These are phyloP conservation scores for Scheffersomyces titani DNA, from an alignment of 1,139 yeast genomes.

Conservation along the genomic window DNA sequence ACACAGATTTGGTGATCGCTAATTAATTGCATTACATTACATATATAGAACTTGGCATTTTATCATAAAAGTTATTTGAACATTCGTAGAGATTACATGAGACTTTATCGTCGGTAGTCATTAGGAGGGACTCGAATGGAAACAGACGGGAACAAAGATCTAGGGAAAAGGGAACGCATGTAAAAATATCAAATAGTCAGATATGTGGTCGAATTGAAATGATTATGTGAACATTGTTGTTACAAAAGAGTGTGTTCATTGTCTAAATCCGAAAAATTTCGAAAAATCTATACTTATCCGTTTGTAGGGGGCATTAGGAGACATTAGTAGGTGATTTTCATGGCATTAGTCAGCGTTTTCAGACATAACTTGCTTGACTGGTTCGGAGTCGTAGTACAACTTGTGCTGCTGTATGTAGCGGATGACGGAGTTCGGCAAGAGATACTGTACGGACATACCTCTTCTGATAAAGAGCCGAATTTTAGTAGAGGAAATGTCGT, in stretches of 20 bases:
- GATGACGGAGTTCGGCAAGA: constrained; percentile 91
- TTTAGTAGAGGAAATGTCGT: constrained; percentile 93
- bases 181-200: background rate
- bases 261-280: background rate
- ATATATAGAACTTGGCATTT: background rate
- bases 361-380: constrained; percentile 86
- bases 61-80: background rate
- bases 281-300: constrained; percentile 1
- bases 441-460: constrained; percentile 95
- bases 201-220: background rate
- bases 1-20: background rate
- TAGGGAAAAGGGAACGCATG: background rate
- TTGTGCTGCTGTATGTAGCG: constrained; percentile 92
- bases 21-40: background rate
- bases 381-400: constrained; percentile 85
- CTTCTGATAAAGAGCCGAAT: constrained; percentile 88
- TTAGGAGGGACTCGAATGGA: background rate
- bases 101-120: background rate
- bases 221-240: background rate
- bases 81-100: background rate
- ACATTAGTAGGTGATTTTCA: background rate
- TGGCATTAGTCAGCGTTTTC: constrained; percentile 41
- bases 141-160: background rate
- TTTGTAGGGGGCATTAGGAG: background rate
- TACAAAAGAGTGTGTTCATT: background rate